Base-by-base conservation (phyloP, 192 early-diverging fungal species). In the Rhizoclosmatium sp. region DNA sequence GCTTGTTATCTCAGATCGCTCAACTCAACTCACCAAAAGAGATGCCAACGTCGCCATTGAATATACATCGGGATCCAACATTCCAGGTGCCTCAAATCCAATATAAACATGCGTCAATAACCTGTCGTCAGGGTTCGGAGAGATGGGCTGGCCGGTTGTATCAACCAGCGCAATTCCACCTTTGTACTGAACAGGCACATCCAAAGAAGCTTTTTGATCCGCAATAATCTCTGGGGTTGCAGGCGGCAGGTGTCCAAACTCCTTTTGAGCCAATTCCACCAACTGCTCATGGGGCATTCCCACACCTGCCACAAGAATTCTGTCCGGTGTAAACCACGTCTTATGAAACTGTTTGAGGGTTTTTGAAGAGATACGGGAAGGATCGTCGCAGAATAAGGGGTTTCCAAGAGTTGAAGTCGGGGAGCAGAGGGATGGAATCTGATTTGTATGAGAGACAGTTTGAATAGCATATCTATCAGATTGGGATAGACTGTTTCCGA, bases 11-110 rank as follows among this genome's bases (percentile, higher is more conserved):
- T 14, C 54, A 56, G 10, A 9, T 56, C 54, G 10, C 9, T 14
- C 9, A n/a, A 56, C 19, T 56, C 54, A 62, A 7, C 66, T 42
- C 42, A 75, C 72, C 81, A 99, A 88, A 46, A 99, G 85, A 69
- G 93, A 89, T 69, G 96, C 93, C 48, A 99, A 84, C 16, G 93
- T 94, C 7, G 98, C 95, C 68, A 98, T 88, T 7, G 95, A 91
- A 83, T 98, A 99, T 14, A 97, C 92, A 79, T 98, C 98, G 42
- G 94, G 89, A 81, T 93, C 92, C 75, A 92, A 88, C 69, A 95
- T 92, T 31, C 92, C 90, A 1, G 94, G 85, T 21, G 93, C 92
- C 82, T 95, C 94, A 82, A 97, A 98, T 0, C 94, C 96, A 51
- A 97, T 82, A 82, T 97, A 92, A 54, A 98, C 87, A 82, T 99